Evolutionary conservation across 129 eudicot genomes (phyloP).

Genomic region (Saposhnikovia divaricata): DNA sequence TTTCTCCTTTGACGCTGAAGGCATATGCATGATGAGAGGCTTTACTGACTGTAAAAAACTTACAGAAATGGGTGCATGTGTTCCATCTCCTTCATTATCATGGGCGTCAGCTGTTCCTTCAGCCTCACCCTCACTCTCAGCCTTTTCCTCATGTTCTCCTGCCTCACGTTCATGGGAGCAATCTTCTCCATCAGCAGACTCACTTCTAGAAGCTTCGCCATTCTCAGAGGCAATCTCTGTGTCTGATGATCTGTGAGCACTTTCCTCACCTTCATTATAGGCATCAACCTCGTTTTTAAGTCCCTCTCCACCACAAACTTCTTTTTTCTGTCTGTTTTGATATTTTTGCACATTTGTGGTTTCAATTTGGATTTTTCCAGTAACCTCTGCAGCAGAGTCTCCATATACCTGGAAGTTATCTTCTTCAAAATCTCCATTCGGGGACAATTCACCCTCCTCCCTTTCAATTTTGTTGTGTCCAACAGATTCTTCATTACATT

Average conservation of each 20-base stretch:
- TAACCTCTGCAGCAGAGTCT: conserved; percentile 20
- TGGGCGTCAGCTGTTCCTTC: conserved; percentile 44
- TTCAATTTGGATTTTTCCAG: conserved; percentile 19
- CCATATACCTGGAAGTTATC: conserved; percentile 38
- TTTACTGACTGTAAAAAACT: conserved; percentile 47
- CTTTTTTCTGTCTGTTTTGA: conserved; percentile 21
- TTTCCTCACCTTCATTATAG: conserved; percentile 62
- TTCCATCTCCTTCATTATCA: conserved; percentile 43
- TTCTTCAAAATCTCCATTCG: conserved; percentile 51
- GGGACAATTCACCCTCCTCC: conserved; percentile 92
- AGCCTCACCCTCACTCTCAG: conserved; percentile 80
- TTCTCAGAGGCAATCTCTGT: conserved; percentile 66
- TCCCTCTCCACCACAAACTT: conserved; percentile 15
- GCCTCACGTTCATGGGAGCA: conserved; percentile 48
- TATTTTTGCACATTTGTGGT: conserved; percentile 14
- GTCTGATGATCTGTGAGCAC: conserved; percentile 60
- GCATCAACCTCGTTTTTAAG: conserved; percentile 33
- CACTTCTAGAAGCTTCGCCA: conserved; percentile 56
- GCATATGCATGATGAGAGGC: conserved; percentile 48
- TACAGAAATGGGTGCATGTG: conserved; percentile 35
- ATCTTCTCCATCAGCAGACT: conserved; percentile 67
- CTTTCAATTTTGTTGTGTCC: conserved; percentile 31
- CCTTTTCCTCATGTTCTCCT: conserved; percentile 42
- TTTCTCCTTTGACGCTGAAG: conserved; percentile 25
- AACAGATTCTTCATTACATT: conserved; percentile 29